Evolutionary conservation across 371 early-diverging fungal genomes (phyloP).

Genomic region (Mucor saturninus): DNA sequence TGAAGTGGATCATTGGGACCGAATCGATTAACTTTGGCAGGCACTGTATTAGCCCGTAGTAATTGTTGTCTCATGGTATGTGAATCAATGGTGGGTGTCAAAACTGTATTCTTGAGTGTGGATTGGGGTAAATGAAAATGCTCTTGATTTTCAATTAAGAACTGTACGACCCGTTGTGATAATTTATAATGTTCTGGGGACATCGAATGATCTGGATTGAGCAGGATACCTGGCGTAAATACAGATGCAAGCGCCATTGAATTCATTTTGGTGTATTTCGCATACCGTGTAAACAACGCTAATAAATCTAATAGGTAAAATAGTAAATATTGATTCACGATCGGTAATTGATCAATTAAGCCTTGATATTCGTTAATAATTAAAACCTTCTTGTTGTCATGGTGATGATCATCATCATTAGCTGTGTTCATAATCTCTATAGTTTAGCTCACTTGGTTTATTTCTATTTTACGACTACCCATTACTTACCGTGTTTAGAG

Average conservation of each 20-base stretch:
- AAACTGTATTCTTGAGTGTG: neutral
- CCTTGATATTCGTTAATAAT: slow-evolving; percentile 51
- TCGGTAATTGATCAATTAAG: slow-evolving; percentile 55
- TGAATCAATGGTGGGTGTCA: neutral
- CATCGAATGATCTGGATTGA: slow-evolving; percentile 58
- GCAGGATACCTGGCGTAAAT: slow-evolving; percentile 67
- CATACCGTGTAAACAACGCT: slow-evolving; percentile 53
- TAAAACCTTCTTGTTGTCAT: neutral
- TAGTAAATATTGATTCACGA: slow-evolving; percentile 61
- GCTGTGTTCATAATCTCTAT: too few relatives aligned
- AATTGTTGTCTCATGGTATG: slow-evolving; percentile 5
- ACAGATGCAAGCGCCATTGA: slow-evolving; percentile 52
- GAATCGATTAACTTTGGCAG: slow-evolving; percentile 26
- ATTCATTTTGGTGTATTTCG: slow-evolving; percentile 30
- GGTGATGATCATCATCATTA: neutral
- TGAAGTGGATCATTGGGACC: slow-evolving; percentile 32
- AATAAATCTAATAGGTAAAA: slow-evolving; percentile 65
- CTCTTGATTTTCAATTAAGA: slow-evolving; percentile 53
- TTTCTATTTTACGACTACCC: slow-evolving; percentile 18
- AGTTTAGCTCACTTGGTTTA: too few relatives aligned
- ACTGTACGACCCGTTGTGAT: slow-evolving; percentile 57
- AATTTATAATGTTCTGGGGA: slow-evolving; percentile 58
- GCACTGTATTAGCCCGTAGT: slow-evolving; percentile 29
- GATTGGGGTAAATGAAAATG: slow-evolving; percentile 31
- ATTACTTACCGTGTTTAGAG: slow-evolving; percentile 33